Conservation (phyloP, 768 basidiomycete species). For the Lentinula detonsa region DNA sequence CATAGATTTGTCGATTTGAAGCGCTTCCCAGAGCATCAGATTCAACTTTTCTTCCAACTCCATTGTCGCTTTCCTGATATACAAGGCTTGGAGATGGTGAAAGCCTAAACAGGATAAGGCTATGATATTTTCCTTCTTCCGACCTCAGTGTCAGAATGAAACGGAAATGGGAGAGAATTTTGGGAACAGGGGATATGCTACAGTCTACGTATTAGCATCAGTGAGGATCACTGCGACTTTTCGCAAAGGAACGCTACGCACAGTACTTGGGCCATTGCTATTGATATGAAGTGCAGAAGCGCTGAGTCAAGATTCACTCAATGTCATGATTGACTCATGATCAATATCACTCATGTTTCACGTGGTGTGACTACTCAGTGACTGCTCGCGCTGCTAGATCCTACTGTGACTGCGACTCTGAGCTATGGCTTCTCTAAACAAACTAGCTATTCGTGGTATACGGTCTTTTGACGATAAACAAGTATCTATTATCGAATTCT, state of each 20-base stretch:
- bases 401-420: not conserved
- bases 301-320: too few relatives aligned
- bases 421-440: conserved; percentile 78
- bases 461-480: conserved; percentile 96
- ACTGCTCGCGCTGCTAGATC: not conserved
- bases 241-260: not conserved
- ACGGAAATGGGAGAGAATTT: conserved; percentile 49
- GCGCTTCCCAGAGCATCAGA: conserved; percentile 1
- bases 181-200: conserved; percentile 1
- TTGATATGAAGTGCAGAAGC: too few relatives aligned
- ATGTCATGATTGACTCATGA: not conserved
- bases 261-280: not conserved
- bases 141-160: conserved; percentile 59
- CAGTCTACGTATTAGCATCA: not conserved
- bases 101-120: conserved; percentile 61
- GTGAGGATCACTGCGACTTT: not conserved
- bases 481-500: conserved; percentile 92
- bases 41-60: conserved; percentile 17
- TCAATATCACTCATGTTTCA: not conserved
- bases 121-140: conserved; percentile 49
- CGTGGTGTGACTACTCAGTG: not conserved
- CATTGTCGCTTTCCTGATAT: conserved; percentile 3
- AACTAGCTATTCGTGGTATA: conserved; percentile 90
- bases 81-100: conserved; percentile 22
- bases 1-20: conserved; percentile 47